Base-by-base conservation (phyloP, 2,329 filamentous ascomycete genomes). In the Akanthomyces dipterigenus region DNA sequence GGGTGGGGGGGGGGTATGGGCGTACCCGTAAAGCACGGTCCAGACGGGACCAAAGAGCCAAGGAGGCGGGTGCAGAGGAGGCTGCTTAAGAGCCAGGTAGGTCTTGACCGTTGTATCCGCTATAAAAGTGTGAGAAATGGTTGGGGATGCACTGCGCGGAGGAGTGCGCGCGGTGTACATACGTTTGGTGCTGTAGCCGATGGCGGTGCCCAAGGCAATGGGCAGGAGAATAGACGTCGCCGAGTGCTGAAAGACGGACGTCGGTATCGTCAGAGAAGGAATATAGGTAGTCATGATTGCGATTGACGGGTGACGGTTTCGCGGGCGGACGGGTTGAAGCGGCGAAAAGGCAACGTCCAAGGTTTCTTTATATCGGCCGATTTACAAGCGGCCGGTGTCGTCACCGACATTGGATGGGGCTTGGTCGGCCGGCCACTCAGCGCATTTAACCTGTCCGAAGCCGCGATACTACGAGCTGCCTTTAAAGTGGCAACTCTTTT, bases 221-320 rank as follows among this genome's bases (percentile, higher is more conserved):
- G 91, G 92, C 1, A 96, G 79, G 43, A 96, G 82, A 64, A 95
- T 84, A 20, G 90, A 89, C 31, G 84, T 80, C 8, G 89, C 87
- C 5, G 90, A 85, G 71, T 84, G 87, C 69, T 85, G 81, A 73
- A 96, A 93, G 65, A 93, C 75, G 66, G 83, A 78, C 51, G 81
- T 77, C 2, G 91, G 91, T 20, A 96, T 80, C 24, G 89, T 92
- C 65, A 96, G 76, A 43, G 85, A 87, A n/a, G 89, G 87, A 63
- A 95, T 85, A 73, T 89, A 88, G 64, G 89, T 87, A 12, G 89
- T 93, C 90, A 95, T 96, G 55, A 14, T 59, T 34, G 45, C 26
- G 36, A 26, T 9, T 50, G 46, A 36, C 16, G 28, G 61, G 22
- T 38, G 55, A 45, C 53, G 60, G 22, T 42, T 38, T 20, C 14